Base-by-base conservation (phyloP, 495 filamentous ascomycete genomes). In the Penicillium ochrochloron region DNA sequence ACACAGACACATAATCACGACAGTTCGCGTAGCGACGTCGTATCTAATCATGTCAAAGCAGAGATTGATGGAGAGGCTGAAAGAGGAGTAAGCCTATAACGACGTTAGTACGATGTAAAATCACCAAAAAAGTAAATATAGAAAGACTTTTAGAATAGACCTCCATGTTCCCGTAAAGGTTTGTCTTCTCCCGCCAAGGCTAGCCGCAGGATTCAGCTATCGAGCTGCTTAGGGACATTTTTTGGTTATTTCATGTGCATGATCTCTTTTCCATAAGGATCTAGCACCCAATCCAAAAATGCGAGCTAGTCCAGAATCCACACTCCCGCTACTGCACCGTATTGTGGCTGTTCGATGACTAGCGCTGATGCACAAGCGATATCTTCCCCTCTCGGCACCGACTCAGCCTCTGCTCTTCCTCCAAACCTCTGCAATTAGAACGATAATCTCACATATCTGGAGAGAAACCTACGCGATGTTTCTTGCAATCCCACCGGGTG, bases 281-380 rank as follows among this genome's bases (percentile, higher is more conserved):
- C n/a, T n/a, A n/a, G n/a, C n/a, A n/a, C n/a, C n/a, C n/a, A n/a
- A n/a, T n/a, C n/a, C n/a, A n/a, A n/a, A n/a, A n/a, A n/a, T n/a
- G n/a, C n/a, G n/a, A n/a, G n/a, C n/a, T n/a, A n/a, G n/a, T n/a
- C n/a, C n/a, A n/a, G n/a, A n/a, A n/a, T n/a, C 6, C 10, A 9
- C 1, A 4, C 11, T 35, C 34, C 10, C 34, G 11, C 5, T 9
- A 35, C 6, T 35, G 10, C 41, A n/a, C 41, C 41, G 41, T 44
- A 44, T 19, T 44, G 41, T 44, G 41, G 41, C 41, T 44, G 41
- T 44, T 44, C 41, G 41, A 44, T 44, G 41, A 9, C 41, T 44
- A 44, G 41, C 41, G 41, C 41, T 2, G 41, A 19, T 44, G 17
- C 41, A 9, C 41, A 44, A 44, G 41, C 5, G 41, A 44, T 19